Evolutionary conservation across 2,329 filamentous ascomycete species (phyloP), one percentile per base, ranked within the genome.

Genomic region (Apiospora saccharicola): DNA sequence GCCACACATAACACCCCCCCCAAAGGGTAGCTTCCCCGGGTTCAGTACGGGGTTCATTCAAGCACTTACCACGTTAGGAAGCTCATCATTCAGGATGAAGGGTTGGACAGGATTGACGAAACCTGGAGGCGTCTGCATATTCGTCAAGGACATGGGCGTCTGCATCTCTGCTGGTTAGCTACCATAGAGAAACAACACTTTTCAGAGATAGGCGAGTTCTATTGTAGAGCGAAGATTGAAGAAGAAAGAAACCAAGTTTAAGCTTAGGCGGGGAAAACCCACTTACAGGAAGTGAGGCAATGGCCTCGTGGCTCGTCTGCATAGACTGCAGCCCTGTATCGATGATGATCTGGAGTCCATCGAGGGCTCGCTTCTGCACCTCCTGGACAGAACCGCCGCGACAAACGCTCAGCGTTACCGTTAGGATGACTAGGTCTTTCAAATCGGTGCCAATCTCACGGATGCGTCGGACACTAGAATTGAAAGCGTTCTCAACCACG

Each of bases 361-460:
- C 79, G 22, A 82, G 81, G 64, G 86, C 83, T 24, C 84, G 83
- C 22, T 86, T 83, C 7, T 81, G 75, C 64, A 82, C 83, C 67
- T 84, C 80, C 53, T 87, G 85, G 0, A 79, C 76, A 7, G 76
- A 82, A 5, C 77, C 79, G n/a, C 78, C 77, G 71, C 82, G 82
- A 43, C 86, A 86, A 13, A 83, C 85, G 72, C 86, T 81, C 68
- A 88, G 79, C 41, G 87, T 86, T 0, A 87, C 80, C 3, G 84
- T 80, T n/a, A 89, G 78, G 53, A 83, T 84, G 10, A 88, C 77
- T 14, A 88, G 83, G 70, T 88, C 87, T 77, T 87, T 82, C 30
- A 86, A 78, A 71, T 88, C 86, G 49, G 84, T 84, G n/a, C 85
- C 85, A 57, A 84, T 85, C 57, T 88, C 85, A 72, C 85, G 82